Base-by-base conservation (phyloP, 2,329 filamentous ascomycete genomes). In the Sclerotinia trifoliorum region DNA sequence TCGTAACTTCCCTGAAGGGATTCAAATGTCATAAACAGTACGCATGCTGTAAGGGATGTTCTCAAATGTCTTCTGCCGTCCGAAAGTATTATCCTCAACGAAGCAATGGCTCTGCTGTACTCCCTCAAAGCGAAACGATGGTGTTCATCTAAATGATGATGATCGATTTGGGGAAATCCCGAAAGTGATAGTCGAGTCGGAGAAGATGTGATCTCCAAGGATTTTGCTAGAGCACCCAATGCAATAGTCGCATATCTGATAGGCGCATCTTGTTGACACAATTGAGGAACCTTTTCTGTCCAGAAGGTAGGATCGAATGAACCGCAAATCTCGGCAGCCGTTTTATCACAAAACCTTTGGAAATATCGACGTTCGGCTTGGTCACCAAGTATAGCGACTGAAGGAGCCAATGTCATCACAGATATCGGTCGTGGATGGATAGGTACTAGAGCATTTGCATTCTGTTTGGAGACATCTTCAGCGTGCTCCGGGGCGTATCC, bases 261-360 rank as follows among this genome's bases (percentile, higher is more conserved):
- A 0, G 75, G 75, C 10, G 74, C 72, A 68, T 76, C 74, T 35
- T 71, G 67, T 69, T 76, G 75, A 65, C 75, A 77, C 3, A 77
- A 70, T 65, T 77, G 75, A 24, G 75, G 75, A 35, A 77, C 74
- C 62, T 77, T 77, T 66, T 76, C 74, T 4, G 74, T 76, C 75
- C 75, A 76, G 62, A 77, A 76, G 17, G 71, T 72, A 15, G 75
- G 74, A 67, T 77, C 75, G 51, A 76, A 77, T 15, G 73, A 70
- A 13, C 75, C 75, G 65, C 72, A 72, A 42, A 76, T 76, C 57
- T 76, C 75, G 24, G 65, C 71, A 1, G 74, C 74, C 11, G 75
- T 77, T 60, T 77, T 77, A 29, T 77, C 75, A 66, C 75, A 77
- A 61, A 77, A 77, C 10, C 74, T 70, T 67, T 77, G 75, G 68